Conservation (phyloP, 2,329 filamentous ascomycete species). For the Colletotrichum tamarilloi region DNA sequence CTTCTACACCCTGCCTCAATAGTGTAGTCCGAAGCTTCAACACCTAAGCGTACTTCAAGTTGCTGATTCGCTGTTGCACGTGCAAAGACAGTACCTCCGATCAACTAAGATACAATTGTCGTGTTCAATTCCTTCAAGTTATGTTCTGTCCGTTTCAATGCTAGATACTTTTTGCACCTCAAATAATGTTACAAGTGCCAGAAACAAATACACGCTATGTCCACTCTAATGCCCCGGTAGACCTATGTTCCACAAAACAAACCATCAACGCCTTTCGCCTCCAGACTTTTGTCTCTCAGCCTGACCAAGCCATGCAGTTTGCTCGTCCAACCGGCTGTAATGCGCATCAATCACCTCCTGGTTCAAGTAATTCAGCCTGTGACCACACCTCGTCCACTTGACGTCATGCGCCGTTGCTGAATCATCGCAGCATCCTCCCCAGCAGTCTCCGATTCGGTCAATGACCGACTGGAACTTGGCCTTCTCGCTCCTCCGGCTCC, state of each 20-base stretch:
- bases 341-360: conserved; percentile 33
- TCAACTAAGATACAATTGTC: too few species aligned
- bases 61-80: too few species aligned
- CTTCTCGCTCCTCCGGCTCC: conserved; percentile 34
- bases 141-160: not conserved
- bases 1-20: too few species aligned
- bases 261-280: not conserved
- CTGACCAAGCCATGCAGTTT: conserved; percentile 28
- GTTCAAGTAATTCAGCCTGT: conserved; percentile 35
- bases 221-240: conserved; percentile 2
- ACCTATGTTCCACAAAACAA: not conserved
- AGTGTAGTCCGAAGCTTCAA: too few species aligned
- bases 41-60: too few species aligned
- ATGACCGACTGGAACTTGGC: conserved; percentile 27
- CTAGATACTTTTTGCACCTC: not conserved
- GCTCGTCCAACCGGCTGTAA: conserved; percentile 29
- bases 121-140: too few species aligned
- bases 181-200: not conserved
- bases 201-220: not conserved
- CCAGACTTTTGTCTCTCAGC: not conserved
- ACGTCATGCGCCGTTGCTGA: conserved; percentile 35
- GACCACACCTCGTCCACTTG: conserved; percentile 33
- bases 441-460: conserved; percentile 36
- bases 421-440: conserved; percentile 36
- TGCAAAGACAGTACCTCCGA: too few species aligned